Evolutionary conservation across 1,284 basidiomycete genomes (phyloP), one percentile per base, ranked within the genome.

Genomic region (Fomitopsis palustris): DNA sequence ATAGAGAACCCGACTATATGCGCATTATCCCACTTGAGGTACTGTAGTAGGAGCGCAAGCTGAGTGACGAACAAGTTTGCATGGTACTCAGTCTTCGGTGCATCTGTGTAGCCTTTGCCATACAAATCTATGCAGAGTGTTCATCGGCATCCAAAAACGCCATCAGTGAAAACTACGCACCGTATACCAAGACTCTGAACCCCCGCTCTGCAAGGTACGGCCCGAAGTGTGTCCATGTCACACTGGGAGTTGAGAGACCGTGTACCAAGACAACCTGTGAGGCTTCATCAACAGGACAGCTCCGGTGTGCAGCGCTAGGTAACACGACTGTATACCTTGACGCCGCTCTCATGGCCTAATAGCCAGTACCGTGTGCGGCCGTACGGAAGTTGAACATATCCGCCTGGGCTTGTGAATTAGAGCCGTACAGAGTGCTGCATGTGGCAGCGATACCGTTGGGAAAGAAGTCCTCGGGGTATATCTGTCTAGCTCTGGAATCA

Each of bases 61-160:
- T 92, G 89, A 0, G 82, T 84, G 0, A 83, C 82, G 69, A 88
- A 88, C 4, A 92, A 73, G 2, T 77, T 74, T 1, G 80, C 73
- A 61, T 87, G 78, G 66, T 88, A 88, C 2, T 77, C 77, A 3
- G 78, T 79, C 35, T 83, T 76, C 0, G 88, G 89, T 1, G 88
- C 88, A 63, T 90, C 88, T 0, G 87, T 88, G 70, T 92, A 93
- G 6, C 90, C 90, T 53, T 90, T 81, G 17, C 90, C 90, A 62
- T 90, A 91, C 21, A 92, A 74, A 73, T 93, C 90, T 90, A 62
- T 14, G 39, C 17, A 19, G 23, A 4, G 21, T 8, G 27, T 7
- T 19, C 16, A 37, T 14, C 35, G 10, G 35, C n/a, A n/a, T n/a
- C n/a, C n/a, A n/a, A n/a, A n/a, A n/a, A n/a, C n/a, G n/a, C n/a